Base-by-base conservation (phyloP, 176 grass and related monocot species). In the Phoenix roebelenii region DNA sequence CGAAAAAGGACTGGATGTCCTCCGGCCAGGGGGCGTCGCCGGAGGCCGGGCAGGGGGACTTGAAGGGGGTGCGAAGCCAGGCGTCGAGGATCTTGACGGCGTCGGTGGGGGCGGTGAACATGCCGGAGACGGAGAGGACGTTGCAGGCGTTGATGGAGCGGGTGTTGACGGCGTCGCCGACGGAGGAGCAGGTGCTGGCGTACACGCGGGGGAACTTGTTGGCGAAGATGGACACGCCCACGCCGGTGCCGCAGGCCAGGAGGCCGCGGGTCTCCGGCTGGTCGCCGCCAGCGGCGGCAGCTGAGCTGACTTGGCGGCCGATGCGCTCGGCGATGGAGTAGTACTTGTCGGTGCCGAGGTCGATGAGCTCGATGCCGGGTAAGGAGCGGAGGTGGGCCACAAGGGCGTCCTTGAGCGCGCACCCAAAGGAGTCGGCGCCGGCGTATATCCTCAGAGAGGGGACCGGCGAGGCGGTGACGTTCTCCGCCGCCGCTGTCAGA, bases 71-170 rank as follows among this genome's bases (percentile, higher is more conserved):
- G 50, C 52, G 64, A 49, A 96, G 83, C 91, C 91, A 96, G 64
- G 91, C 54, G n/a, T 82, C 80, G 22, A 80, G 58, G 19, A 96
- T 90, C 51, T 54, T 28, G n/a, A 77, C 55, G 2, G 83, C 86
- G 39, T 81, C 59, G 32, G 74, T 72, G 19, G 80, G 77, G 59
- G 77, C 25, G 51, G 83, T 95, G 60, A 81, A 51, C 32, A 52
- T 53, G 50, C 86, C 86, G 59, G 91, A 90, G 54, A 95, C 68
- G 5, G 91, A 53, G 65, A 96, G 91, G 23, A 96, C 80, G 72
- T 96, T 96, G 77, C 91, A 96, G 54, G 86, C 69, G 86, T 79
- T 96, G 83, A 96, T 96, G 59, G 91, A 96, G 23, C 86, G 80
- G 16, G 91, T 77, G 77, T 96, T 96, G 61, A 68, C 59, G n/a